Base-by-base conservation (phyloP, 768 basidiomycete species). In the Cystofilobasidium capitatum region DNA sequence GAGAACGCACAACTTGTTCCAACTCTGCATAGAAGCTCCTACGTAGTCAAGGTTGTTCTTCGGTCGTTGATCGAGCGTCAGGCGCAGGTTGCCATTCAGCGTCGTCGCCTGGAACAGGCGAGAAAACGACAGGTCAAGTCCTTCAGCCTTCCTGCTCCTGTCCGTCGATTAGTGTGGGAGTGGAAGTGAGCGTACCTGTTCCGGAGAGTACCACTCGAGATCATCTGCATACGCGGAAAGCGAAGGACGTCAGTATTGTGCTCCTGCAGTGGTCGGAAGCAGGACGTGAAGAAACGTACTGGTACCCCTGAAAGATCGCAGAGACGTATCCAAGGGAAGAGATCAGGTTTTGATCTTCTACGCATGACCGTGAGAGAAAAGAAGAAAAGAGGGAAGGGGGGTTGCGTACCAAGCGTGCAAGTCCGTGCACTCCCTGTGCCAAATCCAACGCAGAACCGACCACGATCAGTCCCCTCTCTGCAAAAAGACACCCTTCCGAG, bases 71-170 rank as follows among this genome's bases (percentile, higher is more conserved):
- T 75, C 76, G 63, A 79, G 71, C 26, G 70, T 72, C 55, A 79
- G 71, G 17, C 69, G 64, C 2, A 68, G 66, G 14, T 62, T 68
- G 17, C 79, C 79, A 44, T 73, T 71, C 55, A 74, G 69, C 1
- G 79, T 80, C 14, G 77, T 79, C 49, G 79, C 62, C 61, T 72
- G 72, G 31, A 72, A 66, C 7, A 79, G 47, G 24, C 33, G 61
- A 16, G 17, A 9, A 62, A 47, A 35, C 35, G 58, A 26, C 17
- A 4, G 24, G 22, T 12, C 9, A n/a, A 26, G 14, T 9, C 13
- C 10, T 12, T 54, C 51, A 54, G n/a, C 31, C 40, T 42, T 9
- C 31, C 51, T 24, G 9, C 22, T 12, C 12, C 31, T 13, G 9
- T 12, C 22, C 51, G 31, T 10, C 22, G 31, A 9, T 54, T 24